These are phyloP conservation scores for Aureobasidium sp. DNA, from an alignment of 2,329 filamentous ascomycete genomes.

Conservation along the genomic window DNA sequence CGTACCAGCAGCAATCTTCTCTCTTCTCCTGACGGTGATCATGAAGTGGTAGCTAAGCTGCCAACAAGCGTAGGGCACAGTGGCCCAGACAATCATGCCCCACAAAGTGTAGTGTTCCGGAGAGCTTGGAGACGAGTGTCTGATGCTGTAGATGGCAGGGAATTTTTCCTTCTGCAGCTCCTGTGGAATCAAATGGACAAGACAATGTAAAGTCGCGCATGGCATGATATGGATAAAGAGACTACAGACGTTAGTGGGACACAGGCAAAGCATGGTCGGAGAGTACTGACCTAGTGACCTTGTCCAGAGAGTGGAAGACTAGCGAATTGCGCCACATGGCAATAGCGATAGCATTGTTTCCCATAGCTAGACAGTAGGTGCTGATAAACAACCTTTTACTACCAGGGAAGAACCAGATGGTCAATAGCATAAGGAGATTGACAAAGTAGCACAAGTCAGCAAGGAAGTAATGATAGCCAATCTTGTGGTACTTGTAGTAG, in stretches of 20 bases:
- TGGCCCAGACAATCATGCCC: conserved; percentile 91
- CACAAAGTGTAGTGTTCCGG: conserved; percentile 69
- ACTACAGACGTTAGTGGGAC: conserved; percentile 21
- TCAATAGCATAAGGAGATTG: conserved; percentile 74
- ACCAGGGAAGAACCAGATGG: conserved; percentile 80
- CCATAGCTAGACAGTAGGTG: conserved; percentile 84
- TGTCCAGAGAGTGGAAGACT: conserved; percentile 97
- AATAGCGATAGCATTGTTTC: conserved; percentile 95
- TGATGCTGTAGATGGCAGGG: conserved; percentile 79
- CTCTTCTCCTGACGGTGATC: conserved; percentile 84
- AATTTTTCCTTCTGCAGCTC: conserved; percentile 62
- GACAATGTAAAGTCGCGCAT: conserved; percentile 82
- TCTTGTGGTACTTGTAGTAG: conserved; percentile 80
- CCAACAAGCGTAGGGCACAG: conserved; percentile 87
- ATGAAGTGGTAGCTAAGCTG: conserved; percentile 88
- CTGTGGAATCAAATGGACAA: conserved; percentile 70
- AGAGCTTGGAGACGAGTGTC: conserved; percentile 56
- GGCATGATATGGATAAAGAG: conserved; percentile 99
- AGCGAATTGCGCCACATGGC: conserved; percentile 99
- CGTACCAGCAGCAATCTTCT: conserved; percentile 77
- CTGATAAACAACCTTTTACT: conserved; percentile 90
- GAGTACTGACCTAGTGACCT: conserved; percentile 57
- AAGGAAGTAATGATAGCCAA: conserved; percentile 93
- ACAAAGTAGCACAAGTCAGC: conserved; percentile 98
- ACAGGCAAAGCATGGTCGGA: no score